Base-by-base conservation (phyloP, 1,139 yeast species). In the Suhomyces bokatorum region DNA sequence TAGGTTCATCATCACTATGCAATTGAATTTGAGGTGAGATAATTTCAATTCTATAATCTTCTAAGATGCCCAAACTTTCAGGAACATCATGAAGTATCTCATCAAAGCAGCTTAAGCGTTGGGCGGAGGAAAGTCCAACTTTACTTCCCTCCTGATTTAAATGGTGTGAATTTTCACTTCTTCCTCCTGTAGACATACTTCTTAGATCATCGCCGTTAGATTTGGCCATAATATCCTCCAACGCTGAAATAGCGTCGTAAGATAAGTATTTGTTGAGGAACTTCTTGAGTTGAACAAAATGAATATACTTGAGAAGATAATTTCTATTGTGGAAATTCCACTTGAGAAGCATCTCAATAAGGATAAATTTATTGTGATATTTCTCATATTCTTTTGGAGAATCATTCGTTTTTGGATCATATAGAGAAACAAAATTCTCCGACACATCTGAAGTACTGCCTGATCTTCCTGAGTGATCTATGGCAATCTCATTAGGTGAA, bases 21-120 rank as follows among this genome's bases (percentile, higher is more conserved):
- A 91, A 63, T 59, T 91, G 96, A 41, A 93, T 80, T 60, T 93
- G 98, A 0, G 99, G 98, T 1, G 91, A 79, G 11, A 88, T 72
- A 32, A 91, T 74, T 47, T 87, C 87, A 37, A 91, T 73, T 50
- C 83, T 62, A 56, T 80, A 87, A 42, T 85, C 81, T 51, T 85
- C 88, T 15, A 75, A 75, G 6, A 81, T 69, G n/a, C 59, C 63
- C 46, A 80, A 78, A 39, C 68, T 63, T 7, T 66, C 66, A 2
- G 65, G 56, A 1, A 77, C 64, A 28, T 68, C 63, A 22, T 78
- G 72, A 24, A 87, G 58, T 37, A 77, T 78, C 16, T 72, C 64
- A 45, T 85, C 83, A 57, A 85, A 83, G 15, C 70, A 63, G 6
- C 69, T 69, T 13, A 60, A 45, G 8, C 61, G 43, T 15, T 57